Percentiles rank a stretch among this genome's conserved stretches.
Evolutionary conservation across 148 eudicot species (phyloP).

Genomic region (Vaccinium corymbosum): DNA sequence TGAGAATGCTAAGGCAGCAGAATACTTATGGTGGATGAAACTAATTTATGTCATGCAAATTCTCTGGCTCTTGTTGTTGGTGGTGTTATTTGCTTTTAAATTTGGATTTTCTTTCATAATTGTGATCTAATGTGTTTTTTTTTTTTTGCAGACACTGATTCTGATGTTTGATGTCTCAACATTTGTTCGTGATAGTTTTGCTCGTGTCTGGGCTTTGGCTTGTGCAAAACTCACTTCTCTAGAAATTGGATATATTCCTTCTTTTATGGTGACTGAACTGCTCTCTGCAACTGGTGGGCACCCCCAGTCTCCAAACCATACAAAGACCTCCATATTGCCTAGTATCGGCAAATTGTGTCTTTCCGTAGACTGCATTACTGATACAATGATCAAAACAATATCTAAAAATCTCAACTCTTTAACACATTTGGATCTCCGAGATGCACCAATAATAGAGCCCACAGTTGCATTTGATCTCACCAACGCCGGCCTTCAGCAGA

Average conservation of each 20-base stretch:
- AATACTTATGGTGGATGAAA: not conserved
- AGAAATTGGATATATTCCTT: slow-evolving; percentile 68
- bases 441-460: slow-evolving; percentile 89
- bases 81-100: not conserved
- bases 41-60: not conserved
- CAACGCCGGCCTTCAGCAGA: slow-evolving; percentile 75
- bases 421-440: slow-evolving; percentile 88
- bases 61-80: not conserved
- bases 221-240: slow-evolving; percentile 63
- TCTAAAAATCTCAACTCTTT: slow-evolving; percentile 55
- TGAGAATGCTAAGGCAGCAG: not conserved
- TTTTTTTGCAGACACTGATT: slow-evolving; percentile 49
- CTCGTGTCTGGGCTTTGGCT: slow-evolving; percentile 81
- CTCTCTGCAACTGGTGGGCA: slow-evolving; percentile 60
- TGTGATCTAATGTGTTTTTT: not conserved
- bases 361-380: slow-evolving; percentile 90
- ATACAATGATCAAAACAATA: slow-evolving; percentile 73
- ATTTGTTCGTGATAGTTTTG: slow-evolving; percentile 71
- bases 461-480: slow-evolving; percentile 76
- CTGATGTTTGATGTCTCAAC: slow-evolving; percentile 88
- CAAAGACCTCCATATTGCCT: slow-evolving; percentile 49
- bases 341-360: slow-evolving; percentile 66
- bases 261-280: slow-evolving; percentile 79
- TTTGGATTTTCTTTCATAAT: not conserved
- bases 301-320: slow-evolving; percentile 36